Percentiles rank a stretch among this genome's conserved stretches.
Conservation (phyloP, 1,139 yeast genomes). For the Blastobotrys petasosporus region DNA sequence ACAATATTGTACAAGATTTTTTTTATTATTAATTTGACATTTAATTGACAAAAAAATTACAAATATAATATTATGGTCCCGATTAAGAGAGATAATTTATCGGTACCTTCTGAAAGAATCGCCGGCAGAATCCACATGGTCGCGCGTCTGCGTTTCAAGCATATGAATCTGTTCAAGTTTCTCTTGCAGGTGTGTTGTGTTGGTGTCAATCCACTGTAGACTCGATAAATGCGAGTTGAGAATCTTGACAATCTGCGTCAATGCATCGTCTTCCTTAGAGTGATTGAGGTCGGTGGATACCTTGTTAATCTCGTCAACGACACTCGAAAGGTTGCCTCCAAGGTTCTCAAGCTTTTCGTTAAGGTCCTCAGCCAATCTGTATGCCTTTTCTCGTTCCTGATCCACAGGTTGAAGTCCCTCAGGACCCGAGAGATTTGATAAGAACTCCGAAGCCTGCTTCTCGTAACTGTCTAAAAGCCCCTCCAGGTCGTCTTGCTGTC, state of each 20-base stretch:
- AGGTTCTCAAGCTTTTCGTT: slow-evolving; percentile 75
- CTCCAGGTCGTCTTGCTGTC: slow-evolving; percentile 90
- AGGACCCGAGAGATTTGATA: slow-evolving; percentile 30
- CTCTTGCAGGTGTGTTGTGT: slow-evolving; percentile 61
- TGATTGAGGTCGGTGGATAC: slow-evolving; percentile 80
- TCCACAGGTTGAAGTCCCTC: slow-evolving; percentile 48
- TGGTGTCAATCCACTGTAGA: slow-evolving; percentile 75
- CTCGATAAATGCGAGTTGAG: slow-evolving; percentile 87
- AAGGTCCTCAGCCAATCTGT: slow-evolving; percentile 76
- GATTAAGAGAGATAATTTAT: neutral
- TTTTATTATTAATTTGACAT: neutral
- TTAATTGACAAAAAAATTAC: neutral
- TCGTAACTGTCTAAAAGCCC: slow-evolving; percentile 78
- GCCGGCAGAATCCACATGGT: slow-evolving; percentile 15
- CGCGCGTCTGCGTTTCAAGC: slow-evolving; percentile 24
- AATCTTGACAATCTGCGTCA: slow-evolving; percentile 63
- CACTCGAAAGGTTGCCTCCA: slow-evolving; percentile 67
- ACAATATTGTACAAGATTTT: neutral
- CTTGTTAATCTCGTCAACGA: slow-evolving; percentile 79
- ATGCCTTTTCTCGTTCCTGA: slow-evolving; percentile 85
- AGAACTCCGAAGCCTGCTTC: slow-evolving; percentile 60
- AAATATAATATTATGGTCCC: neutral
- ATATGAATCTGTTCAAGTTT: slow-evolving; percentile 45
- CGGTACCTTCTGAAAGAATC: neutral
- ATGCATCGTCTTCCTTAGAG: slow-evolving; percentile 43